Percentiles rank a stretch among this genome's conserved stretches.
phyloP scores from a whole-genome alignment of 257 asterid species.

The Gentiana dahurica region DNA sequence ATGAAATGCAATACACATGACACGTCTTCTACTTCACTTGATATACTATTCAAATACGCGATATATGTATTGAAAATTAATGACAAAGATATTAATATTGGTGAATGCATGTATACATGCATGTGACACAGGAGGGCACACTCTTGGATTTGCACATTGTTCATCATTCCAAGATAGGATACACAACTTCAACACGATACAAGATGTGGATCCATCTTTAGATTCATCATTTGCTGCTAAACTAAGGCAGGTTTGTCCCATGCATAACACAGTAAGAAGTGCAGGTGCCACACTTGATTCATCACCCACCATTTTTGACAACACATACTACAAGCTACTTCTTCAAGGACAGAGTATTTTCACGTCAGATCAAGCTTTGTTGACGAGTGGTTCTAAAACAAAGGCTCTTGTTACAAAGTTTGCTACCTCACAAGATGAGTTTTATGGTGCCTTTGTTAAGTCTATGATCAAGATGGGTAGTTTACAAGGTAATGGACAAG shows the following conservation, averaged over 20 bases:
- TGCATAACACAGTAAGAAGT: constrained; percentile 31
- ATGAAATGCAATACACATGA: too few species aligned
- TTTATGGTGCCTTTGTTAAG: constrained; percentile 45
- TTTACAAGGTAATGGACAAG: constrained; percentile 60
- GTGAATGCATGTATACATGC: not conserved
- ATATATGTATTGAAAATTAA: too few species aligned
- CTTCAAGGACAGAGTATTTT: constrained; percentile 43
- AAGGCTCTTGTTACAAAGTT: constrained; percentile 41
- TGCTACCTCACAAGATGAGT: constrained; percentile 53
- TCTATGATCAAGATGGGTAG: constrained; percentile 91
- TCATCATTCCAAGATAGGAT: constrained; percentile 54
- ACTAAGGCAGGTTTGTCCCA: constrained; percentile 42
- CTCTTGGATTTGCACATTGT: constrained; percentile 78
- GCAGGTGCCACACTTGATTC: constrained; percentile 69
- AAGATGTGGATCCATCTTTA: constrained; percentile 58
- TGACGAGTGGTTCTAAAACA: constrained; percentile 32
- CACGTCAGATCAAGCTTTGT: constrained; percentile 64
- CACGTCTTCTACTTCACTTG: too few species aligned
- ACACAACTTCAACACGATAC: constrained; percentile 60
- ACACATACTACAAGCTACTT: constrained; percentile 51
- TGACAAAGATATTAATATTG: not conserved
- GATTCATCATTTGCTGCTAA: constrained; percentile 50
- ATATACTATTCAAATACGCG: too few species aligned
- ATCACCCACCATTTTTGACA: constrained; percentile 62
- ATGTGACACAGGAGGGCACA: constrained; percentile 63